Evolutionary conservation across 257 asterid genomes (phyloP).

Genomic region (Handroanthus guayacan): DNA sequence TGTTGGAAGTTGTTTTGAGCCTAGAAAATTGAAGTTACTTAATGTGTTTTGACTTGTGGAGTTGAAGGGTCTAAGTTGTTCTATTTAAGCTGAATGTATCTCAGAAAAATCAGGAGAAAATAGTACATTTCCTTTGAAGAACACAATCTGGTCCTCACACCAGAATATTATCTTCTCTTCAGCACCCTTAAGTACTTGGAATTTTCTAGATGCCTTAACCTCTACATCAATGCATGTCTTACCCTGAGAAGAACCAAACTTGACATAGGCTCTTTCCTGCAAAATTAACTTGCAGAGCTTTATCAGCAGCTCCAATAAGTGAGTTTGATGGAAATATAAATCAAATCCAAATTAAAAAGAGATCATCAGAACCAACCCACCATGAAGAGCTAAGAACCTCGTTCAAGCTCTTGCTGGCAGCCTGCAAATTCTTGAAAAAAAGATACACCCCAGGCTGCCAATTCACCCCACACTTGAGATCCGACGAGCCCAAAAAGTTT

Average conservation of each 20-base stretch:
- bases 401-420: slow-evolving; percentile 88
- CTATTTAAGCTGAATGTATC: too few species aligned
- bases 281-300: slow-evolving; percentile 67
- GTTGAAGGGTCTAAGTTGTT: too few species aligned
- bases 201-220: too few species aligned
- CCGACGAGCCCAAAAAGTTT: slow-evolving; percentile 75
- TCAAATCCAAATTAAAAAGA: background rate
- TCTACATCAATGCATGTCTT: slow-evolving; percentile 26
- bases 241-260: slow-evolving; percentile 66
- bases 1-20: too few species aligned
- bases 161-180: too few species aligned
- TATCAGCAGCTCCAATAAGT: slow-evolving; percentile 71
- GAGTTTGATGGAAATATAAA: slow-evolving; percentile 5
- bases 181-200: too few species aligned
- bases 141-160: too few species aligned
- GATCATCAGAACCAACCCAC: background rate
- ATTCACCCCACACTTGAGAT: slow-evolving; percentile 79
- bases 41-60: too few species aligned
- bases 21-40: too few species aligned
- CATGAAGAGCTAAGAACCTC: slow-evolving; percentile 71
- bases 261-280: slow-evolving; percentile 69
- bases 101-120: too few species aligned
- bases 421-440: slow-evolving; percentile 86
- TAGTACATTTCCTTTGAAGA: too few species aligned
- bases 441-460: slow-evolving; percentile 70